Conservation (phyloP, 176 grass and related monocot genomes). For the Phoenix dactylifera region DNA sequence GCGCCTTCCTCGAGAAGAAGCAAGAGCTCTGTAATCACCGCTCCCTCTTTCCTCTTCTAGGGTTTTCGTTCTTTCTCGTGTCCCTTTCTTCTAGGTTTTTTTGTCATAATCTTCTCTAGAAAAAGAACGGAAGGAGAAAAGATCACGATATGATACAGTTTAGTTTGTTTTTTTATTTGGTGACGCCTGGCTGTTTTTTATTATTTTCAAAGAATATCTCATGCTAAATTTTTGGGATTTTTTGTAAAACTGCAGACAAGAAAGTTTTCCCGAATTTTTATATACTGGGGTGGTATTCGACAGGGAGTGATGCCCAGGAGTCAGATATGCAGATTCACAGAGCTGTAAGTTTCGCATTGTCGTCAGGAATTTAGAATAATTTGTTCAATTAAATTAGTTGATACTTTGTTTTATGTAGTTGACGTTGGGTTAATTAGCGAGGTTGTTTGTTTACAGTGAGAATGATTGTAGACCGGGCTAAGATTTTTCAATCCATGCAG, state of each 20-base stretch:
- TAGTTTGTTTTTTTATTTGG: no score
- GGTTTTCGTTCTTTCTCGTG: conserved; percentile 1
- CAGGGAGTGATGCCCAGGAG: conserved; percentile 89
- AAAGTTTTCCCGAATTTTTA: conserved; percentile 96
- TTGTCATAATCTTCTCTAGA: no score
- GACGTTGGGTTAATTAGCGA: not conserved
- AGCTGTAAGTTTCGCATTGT: conserved; percentile 46
- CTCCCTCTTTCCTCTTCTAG: not conserved
- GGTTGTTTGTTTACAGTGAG: no score
- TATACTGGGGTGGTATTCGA: conserved; percentile 95
- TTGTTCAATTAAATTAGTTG: not conserved
- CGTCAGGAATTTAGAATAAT: not conserved
- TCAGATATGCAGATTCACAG: conserved; percentile 87
- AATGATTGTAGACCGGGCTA: no score
- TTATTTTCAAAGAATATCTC: no score
- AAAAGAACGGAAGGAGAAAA: no score
- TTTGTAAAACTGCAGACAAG: conserved; percentile 64
- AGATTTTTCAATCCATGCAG: no score
- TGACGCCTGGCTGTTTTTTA: no score
- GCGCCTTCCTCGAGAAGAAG: conserved; percentile 97
- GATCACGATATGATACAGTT: no score
- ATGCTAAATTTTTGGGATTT: not conserved
- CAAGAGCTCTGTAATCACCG: conserved; percentile 75
- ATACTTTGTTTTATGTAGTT: not conserved
- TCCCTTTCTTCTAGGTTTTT: no score